Base-by-base conservation (phyloP, 305 asterid species). In the Withania somnifera region DNA sequence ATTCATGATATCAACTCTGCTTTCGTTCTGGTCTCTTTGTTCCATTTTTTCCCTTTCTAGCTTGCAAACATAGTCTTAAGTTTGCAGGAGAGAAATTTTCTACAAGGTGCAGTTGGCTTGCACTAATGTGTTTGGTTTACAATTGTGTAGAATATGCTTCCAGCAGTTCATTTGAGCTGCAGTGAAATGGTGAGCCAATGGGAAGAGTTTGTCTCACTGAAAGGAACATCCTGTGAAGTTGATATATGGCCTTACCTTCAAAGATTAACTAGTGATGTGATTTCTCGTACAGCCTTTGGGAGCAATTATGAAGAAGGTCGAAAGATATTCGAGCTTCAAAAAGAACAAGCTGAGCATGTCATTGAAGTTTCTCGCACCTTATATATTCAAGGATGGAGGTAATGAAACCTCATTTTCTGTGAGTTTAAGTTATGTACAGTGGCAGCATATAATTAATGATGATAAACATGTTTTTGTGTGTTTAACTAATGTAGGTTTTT, bases 241-340 rank as follows among this genome's bases (percentile, higher is more conserved):
- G 95, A 92, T 64, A 89, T 91, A 40, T 89, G 89, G 90, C 96
- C 96, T 47, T 79, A 40, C 84, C 87, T 93, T 75, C 84, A 85
- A 71, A 75, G 85, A 47, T 11, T 93, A 79, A 83, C 90, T 0
- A 38, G 91, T 24, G 94, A 93, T 79, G 97, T 91, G 0, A 92
- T 93, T 77, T 90, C 95, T 1, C 91, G 95, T 6, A 87, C 93
- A 20, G 96, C 97, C 13, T 91, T 93, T 86, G 93, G 93, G 1
- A 91, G 89, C 68, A 90, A 80, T 84, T 91, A 87, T 58, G 89
- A 89, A 51, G 88, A 93, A 86, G 97, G 97, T 8, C 85, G 86
- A 34, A 92, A 63, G 84, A 88, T 93, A 83, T 89, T 93, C 79
- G 89, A 89, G 68, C 92, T 92, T 60, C 97, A 92, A 68, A 83